These are phyloP conservation scores for Clavaria fumosa DNA, from an alignment of 768 basidiomycete genomes.

Conservation along the genomic window DNA sequence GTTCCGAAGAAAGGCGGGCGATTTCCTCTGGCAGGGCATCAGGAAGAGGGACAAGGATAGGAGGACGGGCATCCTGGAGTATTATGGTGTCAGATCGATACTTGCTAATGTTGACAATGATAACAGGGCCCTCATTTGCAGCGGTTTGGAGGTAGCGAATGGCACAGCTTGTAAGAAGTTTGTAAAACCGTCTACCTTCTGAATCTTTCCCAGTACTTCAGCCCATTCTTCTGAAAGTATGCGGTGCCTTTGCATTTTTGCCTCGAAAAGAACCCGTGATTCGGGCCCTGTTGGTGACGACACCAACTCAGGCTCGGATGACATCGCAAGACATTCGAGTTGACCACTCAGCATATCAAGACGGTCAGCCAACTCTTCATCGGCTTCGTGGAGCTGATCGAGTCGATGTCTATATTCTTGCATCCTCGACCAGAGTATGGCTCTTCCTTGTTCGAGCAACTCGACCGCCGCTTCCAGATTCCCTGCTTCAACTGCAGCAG, in stretches of 20 bases:
- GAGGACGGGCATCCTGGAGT: neutral
- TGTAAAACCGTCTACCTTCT: conserved; percentile 10
- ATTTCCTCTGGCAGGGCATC: neutral
- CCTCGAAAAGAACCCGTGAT: neutral
- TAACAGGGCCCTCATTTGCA: conserved; percentile 6
- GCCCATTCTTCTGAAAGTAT: conserved; percentile 12
- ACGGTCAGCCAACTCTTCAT: conserved; percentile 6
- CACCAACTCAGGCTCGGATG: neutral
- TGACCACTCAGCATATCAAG: conserved; percentile 4
- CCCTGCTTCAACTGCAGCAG: conserved; percentile 8
- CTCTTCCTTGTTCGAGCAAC: conserved; percentile 15
- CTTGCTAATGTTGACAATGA: conserved; percentile 8
- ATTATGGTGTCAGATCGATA: conserved; percentile 8
- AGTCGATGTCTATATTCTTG: conserved; percentile 10
- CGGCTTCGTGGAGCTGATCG: conserved; percentile 8
- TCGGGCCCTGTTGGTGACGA: neutral
- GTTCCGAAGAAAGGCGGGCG: neutral
- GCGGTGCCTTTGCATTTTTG: conserved; percentile 5
- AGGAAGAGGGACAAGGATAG: conserved; percentile 2
- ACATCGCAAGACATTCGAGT: conserved; percentile 4
- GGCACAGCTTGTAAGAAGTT: conserved; percentile 2
- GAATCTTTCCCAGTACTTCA: conserved; percentile 9
- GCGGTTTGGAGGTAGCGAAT: conserved; percentile 6
- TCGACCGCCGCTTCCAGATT: conserved; percentile 10
- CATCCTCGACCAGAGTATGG: conserved; percentile 12